Evolutionary conservation across 495 filamentous ascomycete genomes (phyloP).

Genomic region (Arthonia radiata): DNA sequence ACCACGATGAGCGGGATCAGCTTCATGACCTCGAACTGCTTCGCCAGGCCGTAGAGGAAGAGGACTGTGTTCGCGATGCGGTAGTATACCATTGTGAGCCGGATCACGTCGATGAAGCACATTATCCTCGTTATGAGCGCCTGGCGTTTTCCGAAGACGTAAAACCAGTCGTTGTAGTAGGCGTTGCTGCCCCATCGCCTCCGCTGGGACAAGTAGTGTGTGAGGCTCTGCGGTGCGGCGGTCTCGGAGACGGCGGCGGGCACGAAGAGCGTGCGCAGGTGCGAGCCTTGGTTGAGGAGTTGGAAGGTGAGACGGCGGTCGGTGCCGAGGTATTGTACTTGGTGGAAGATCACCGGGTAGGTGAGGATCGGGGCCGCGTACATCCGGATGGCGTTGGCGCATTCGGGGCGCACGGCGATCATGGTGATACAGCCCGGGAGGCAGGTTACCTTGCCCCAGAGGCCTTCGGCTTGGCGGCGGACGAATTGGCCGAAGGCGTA

Average conservation of each 20-base stretch:
- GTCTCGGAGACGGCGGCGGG: neutral
- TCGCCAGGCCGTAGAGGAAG: neutral
- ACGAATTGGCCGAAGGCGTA: neutral
- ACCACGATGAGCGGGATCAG: neutral
- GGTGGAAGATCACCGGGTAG: neutral
- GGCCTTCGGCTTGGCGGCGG: neutral
- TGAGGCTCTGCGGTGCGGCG: neutral
- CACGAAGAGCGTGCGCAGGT: neutral
- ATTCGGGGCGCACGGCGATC: neutral
- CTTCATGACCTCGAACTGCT: neutral
- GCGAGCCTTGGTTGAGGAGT: neutral
- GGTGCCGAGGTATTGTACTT: neutral
- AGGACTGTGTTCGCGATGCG: neutral
- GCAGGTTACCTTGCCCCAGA: neutral
- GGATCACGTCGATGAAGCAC: neutral
- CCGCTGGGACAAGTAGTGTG: neutral
- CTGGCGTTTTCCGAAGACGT: neutral
- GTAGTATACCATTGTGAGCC: neutral
- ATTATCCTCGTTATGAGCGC: neutral
- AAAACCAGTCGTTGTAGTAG: neutral
- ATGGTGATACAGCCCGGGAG: neutral
- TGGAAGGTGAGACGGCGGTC: neutral
- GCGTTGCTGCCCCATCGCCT: neutral
- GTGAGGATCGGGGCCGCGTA: neutral
- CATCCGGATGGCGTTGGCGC: neutral